phyloP scores from a whole-genome alignment of 2,329 filamentous ascomycete genomes.

The Diplodia corticola region DNA sequence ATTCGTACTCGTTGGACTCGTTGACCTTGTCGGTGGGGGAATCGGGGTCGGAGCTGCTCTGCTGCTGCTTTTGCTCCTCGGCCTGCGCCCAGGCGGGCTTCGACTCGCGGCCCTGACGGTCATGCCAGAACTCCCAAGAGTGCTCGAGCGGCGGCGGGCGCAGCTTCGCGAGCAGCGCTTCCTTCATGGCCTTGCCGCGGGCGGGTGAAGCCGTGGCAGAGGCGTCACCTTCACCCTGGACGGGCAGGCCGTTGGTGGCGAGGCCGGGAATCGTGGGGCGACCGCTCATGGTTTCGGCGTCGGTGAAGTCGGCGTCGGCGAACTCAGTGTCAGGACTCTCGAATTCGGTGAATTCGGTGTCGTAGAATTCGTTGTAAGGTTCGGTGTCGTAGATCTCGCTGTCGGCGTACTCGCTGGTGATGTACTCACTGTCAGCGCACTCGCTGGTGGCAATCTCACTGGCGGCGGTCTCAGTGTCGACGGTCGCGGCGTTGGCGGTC shows the following conservation, averaged over 20 bases:
- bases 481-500: too few relatives aligned
- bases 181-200: slow-evolving; percentile 72
- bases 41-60: slow-evolving; percentile 32
- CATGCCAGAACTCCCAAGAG: slow-evolving; percentile 56
- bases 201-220: slow-evolving; percentile 68
- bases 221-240: slow-evolving; percentile 60
- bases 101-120: slow-evolving; percentile 42
- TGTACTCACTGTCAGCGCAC: too few relatives aligned
- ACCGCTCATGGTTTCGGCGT: slow-evolving; percentile 32
- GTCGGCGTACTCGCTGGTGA: too few relatives aligned
- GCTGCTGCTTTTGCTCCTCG: slow-evolving; percentile 29
- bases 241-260: slow-evolving; percentile 53
- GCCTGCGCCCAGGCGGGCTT: slow-evolving; percentile 20
- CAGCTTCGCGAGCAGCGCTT: slow-evolving; percentile 47
- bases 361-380: too few relatives aligned
- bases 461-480: too few relatives aligned
- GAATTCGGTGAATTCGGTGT: too few relatives aligned
- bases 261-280: slow-evolving; percentile 32
- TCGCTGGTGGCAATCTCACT: too few relatives aligned
- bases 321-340: background rate
- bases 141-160: slow-evolving; percentile 53
- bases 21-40: slow-evolving; percentile 22
- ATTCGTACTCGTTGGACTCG: slow-evolving; percentile 40
- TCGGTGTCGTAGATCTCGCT: too few relatives aligned
- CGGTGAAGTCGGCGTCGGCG: slow-evolving; percentile 24